Base-by-base conservation (phyloP, 2,329 filamentous ascomycete species). In the Epichloe festucae region DNA sequence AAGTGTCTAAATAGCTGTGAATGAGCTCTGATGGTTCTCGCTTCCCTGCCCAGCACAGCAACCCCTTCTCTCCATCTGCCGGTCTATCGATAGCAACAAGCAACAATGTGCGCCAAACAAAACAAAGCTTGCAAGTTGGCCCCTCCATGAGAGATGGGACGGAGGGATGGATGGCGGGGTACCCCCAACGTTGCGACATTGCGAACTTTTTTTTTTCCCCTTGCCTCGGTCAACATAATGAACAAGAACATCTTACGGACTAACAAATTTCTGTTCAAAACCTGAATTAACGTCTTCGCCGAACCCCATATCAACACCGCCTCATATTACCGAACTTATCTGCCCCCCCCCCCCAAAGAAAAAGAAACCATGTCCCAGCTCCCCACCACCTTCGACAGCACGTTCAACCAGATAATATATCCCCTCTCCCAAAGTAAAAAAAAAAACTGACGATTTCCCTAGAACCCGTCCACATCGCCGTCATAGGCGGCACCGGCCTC, bases 401-500 rank as follows among this genome's bases (percentile, higher is more conserved):
- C 63, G 74, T 66, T 49, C 34, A 48, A 12, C 15, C 31, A 46
- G 44, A 46, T 17, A 27, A 46, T 46, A 46, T 17, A 46, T 46
- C 5, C 46, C 36, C 21, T 48, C 36, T 48, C 36, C 31, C n/a
- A 35, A 17, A 21, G 8, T 5, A 21, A 21, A 5, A 23, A 23
- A 23, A 23, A 23, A 47, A n/a, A 14, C 48, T 43, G 15, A 41
- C 50, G 31, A 19, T 39, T 19, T 44, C 39, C 15, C 15, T 50
- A 85, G 83, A 75, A 50, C 78, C 83, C 50, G 83, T 94, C 62
- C 81, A 83, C 59, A 93, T 96, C 63, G 91, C 86, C 66, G 86
- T 95, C 51, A 89, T 95, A 59, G 90, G 90, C 68, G 93, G 93
- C 61, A 98, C 93, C 40, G 93, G 93, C 51, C 85, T 98, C 56